Conservation (phyloP, 1,284 basidiomycete species). For the Chondrostereum purpureum region DNA sequence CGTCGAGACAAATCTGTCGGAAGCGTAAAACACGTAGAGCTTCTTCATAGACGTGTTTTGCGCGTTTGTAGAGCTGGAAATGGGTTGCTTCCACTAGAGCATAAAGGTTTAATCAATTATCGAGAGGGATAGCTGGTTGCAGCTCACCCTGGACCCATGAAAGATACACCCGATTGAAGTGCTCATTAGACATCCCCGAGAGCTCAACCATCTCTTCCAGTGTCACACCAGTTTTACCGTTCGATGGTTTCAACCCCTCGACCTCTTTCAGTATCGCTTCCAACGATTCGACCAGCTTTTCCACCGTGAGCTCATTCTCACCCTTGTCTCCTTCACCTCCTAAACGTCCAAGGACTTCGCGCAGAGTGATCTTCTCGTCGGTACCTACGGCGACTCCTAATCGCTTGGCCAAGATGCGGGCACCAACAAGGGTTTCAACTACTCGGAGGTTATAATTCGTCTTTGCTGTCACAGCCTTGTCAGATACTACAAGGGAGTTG, state of each 20-base stretch:
- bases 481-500: slow-evolving; percentile 80
- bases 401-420: slow-evolving; percentile 59
- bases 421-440: slow-evolving; percentile 77
- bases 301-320: slow-evolving; percentile 33
- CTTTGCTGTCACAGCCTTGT: slow-evolving; percentile 74
- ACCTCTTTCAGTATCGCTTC: slow-evolving; percentile 42
- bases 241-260: slow-evolving; percentile 44
- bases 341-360: slow-evolving; percentile 46
- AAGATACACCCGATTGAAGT: slow-evolving; percentile 64
- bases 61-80: slow-evolving; percentile 77
- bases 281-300: slow-evolving; percentile 41
- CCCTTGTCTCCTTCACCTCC: slow-evolving; percentile 36
- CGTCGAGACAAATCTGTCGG: slow-evolving; percentile 53
- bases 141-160: slow-evolving; percentile 70
- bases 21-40: slow-evolving; percentile 75
- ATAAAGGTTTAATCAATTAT: no score
- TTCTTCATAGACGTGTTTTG: slow-evolving; percentile 73
- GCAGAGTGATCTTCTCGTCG: slow-evolving; percentile 44
- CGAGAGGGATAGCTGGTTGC: slow-evolving; percentile 1
- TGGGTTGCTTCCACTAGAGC: slow-evolving; percentile 63
- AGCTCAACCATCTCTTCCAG: slow-evolving; percentile 67
- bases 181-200: slow-evolving; percentile 48
- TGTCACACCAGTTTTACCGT: slow-evolving; percentile 48
- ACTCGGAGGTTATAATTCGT: slow-evolving; percentile 83
- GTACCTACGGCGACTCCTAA: slow-evolving; percentile 39